These are phyloP conservation scores for Sanghuangporus baumii DNA, from an alignment of 1,284 basidiomycete species.

Conservation along the genomic window DNA sequence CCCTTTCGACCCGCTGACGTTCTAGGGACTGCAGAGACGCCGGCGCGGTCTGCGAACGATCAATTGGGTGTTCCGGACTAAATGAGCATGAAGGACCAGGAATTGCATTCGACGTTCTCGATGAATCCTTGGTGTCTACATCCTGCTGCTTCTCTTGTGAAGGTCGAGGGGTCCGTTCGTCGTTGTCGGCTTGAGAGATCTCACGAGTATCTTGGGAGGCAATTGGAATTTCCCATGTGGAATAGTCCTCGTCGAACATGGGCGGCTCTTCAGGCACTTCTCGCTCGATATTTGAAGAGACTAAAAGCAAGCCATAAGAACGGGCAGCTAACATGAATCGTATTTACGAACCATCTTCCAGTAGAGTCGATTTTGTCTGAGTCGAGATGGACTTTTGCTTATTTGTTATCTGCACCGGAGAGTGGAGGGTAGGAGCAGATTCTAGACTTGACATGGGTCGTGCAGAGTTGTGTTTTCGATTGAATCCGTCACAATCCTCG, in stretches of 20 bases:
- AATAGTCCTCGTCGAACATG: constrained; percentile 5
- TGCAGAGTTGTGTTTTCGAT: not conserved
- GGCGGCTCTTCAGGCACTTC: not conserved
- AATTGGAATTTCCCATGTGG: constrained; percentile 7
- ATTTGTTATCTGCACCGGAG: not conserved
- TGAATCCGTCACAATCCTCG: not conserved
- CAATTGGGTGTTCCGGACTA: not conserved
- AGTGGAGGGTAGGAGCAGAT: not conserved
- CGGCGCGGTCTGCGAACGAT: constrained; percentile 9
- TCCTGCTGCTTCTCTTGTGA: too few relatives aligned
- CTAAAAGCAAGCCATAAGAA: not conserved
- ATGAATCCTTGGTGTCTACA: too few relatives aligned
- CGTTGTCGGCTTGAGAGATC: not conserved
- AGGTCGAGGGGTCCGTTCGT: not conserved
- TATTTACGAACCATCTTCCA: not conserved
- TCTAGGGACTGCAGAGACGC: not conserved
- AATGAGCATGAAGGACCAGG: not conserved
- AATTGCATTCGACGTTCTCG: too few relatives aligned
- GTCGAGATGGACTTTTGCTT: not conserved
- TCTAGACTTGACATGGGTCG: too few relatives aligned
- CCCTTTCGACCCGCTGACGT: not conserved
- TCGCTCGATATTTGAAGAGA: not conserved
- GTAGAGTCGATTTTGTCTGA: not conserved
- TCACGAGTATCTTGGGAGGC: constrained; percentile 10
- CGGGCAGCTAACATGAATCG: not conserved